A percentile compares a stretch with the other conserved stretches of the same genome.
phyloP scores from a whole-genome alignment of 148 eudicot species.

The Nepenthes gracilis region DNA sequence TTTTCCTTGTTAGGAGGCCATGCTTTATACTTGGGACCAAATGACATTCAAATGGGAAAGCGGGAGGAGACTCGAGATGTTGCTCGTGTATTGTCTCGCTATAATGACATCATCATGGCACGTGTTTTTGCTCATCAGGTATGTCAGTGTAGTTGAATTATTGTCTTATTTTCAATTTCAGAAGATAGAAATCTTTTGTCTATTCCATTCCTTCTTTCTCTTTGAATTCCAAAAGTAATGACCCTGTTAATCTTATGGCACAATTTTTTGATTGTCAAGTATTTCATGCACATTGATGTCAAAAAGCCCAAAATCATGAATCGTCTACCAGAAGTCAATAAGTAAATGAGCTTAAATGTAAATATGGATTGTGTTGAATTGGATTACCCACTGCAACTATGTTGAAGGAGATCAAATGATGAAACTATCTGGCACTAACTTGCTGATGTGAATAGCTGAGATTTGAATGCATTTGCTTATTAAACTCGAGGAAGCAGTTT shows the following conservation, averaged over 20 bases:
- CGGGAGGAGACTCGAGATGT: slow-evolving; percentile 98
- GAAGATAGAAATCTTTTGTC: neutral
- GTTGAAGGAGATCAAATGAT: too few species aligned
- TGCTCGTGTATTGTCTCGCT: slow-evolving; percentile 89
- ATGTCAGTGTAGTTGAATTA: slow-evolving; percentile 30
- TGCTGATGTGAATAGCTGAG: too few species aligned
- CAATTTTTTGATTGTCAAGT: neutral
- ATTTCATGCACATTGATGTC: neutral
- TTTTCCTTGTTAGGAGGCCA: slow-evolving; percentile 93
- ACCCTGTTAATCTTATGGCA: neutral
- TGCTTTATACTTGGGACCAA: slow-evolving; percentile 85
- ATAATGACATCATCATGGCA: slow-evolving; percentile 97
- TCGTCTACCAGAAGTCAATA: too few species aligned
- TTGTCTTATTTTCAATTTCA: slow-evolving; percentile 3
- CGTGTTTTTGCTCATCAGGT: slow-evolving; percentile 99
- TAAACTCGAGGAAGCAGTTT: too few species aligned
- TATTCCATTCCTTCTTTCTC: neutral
- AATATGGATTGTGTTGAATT: too few species aligned
- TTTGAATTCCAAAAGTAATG: neutral
- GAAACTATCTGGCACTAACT: too few species aligned
- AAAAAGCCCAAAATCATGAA: too few species aligned
- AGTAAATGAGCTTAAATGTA: too few species aligned
- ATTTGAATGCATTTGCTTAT: too few species aligned
- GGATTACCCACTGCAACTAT: too few species aligned
- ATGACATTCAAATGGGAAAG: slow-evolving; percentile 99